phyloP scores from a whole-genome alignment of 2,329 filamentous ascomycete genomes.

The Colletotrichum phormii region DNA sequence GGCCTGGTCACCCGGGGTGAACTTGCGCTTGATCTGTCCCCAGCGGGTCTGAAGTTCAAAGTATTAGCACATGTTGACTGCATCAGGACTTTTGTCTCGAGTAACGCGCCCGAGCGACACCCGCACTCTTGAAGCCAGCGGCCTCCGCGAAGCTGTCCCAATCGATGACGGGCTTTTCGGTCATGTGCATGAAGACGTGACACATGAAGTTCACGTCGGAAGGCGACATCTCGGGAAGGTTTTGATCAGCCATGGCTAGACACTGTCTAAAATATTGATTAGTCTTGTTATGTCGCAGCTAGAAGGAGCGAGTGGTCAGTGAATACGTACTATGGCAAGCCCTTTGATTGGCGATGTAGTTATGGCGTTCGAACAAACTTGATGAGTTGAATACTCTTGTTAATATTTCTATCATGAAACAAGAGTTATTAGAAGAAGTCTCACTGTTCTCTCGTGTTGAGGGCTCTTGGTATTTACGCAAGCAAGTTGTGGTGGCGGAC shows the following conservation, averaged over 20 bases:
- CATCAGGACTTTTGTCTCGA: neutral
- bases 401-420: neutral
- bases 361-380: accelerated
- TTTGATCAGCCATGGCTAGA: conserved; percentile 45
- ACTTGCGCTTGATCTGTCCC: conserved; percentile 52
- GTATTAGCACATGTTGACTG: neutral
- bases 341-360: too few relatives aligned
- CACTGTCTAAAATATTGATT: neutral
- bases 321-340: neutral
- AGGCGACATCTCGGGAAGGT: conserved; percentile 47
- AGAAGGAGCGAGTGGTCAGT: neutral
- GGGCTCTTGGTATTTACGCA: neutral
- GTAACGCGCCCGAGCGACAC: conserved; percentile 55
- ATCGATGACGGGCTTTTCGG: conserved; percentile 58
- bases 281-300: neutral
- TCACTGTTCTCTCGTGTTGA: neutral
- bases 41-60: conserved; percentile 53
- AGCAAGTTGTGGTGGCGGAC: neutral
- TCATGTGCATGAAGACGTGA: conserved; percentile 56
- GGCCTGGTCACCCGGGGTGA: conserved; percentile 18
- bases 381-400: neutral
- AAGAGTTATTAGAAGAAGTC: neutral
- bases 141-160: conserved; percentile 59
- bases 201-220: conserved; percentile 58
- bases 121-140: conserved; percentile 57